Evolutionary conservation across 1,139 yeast species (phyloP).

Genomic region (Kazachstania sp.): DNA sequence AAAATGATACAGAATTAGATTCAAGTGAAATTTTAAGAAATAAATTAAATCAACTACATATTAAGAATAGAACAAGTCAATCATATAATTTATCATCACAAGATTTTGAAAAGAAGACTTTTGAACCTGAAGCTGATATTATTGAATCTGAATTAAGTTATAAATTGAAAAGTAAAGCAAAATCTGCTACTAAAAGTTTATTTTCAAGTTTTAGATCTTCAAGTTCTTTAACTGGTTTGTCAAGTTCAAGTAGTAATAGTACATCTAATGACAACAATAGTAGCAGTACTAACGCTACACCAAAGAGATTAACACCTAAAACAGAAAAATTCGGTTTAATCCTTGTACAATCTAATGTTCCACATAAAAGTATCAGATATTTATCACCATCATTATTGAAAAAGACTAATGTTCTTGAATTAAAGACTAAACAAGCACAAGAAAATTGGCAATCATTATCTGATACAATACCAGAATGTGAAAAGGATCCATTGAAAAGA

Average conservation of each 20-base stretch:
- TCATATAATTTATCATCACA: neutral
- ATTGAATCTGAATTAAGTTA: slow-evolving; percentile 18
- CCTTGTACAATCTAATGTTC: slow-evolving; percentile 16
- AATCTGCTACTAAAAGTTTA: slow-evolving; percentile 8
- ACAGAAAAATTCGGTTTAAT: slow-evolving; percentile 21
- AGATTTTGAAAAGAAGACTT: slow-evolving; percentile 12
- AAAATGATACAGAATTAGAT: slow-evolving; percentile 11
- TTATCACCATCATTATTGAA: slow-evolving; percentile 30
- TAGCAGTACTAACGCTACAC: neutral
- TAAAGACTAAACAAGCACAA: slow-evolving; percentile 23
- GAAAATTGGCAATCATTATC: slow-evolving; percentile 23
- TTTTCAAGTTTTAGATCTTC: slow-evolving; percentile 8
- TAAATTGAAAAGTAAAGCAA: slow-evolving; percentile 15
- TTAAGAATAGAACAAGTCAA: slow-evolving; percentile 5
- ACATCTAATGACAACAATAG: neutral
- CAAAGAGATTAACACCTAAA: neutral
- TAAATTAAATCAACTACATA: slow-evolving; percentile 19
- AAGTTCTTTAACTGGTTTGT: neutral
- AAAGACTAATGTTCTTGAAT: slow-evolving; percentile 24
- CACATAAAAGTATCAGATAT: slow-evolving; percentile 31
- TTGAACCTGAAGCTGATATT: slow-evolving; percentile 6
- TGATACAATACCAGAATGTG: slow-evolving; percentile 21
- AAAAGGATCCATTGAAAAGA: slow-evolving; percentile 19
- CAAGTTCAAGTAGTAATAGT: neutral
- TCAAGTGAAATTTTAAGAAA: slow-evolving; percentile 18